Evolutionary conservation across 140 eudicot genomes (phyloP), one percentile per base, ranked within the genome.

Genomic region (Stevia rebaudiana): DNA sequence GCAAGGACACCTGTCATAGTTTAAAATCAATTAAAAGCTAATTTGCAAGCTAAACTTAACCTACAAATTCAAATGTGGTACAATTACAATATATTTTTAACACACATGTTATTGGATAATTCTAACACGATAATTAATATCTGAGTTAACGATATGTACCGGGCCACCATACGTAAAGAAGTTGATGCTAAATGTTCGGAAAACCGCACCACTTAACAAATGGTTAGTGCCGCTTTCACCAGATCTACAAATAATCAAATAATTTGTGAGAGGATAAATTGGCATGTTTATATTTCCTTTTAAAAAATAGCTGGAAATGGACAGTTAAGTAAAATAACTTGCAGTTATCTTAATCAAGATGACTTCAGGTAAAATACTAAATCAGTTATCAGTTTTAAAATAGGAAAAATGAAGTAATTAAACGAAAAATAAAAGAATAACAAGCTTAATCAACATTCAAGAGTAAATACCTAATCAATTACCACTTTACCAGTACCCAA

Each of bases 101-200:
- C 35, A 35, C 35, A 56, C 15, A 31, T 42, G 12, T 24, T 48
- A 21, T 65, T 55, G 18, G 42, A 44, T 39, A 41, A 63, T 63
- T 63, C 23, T 17, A 57, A 9, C 43, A 50, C 39, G 36, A 67
- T 28, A 58, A 65, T 35, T 43, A 22, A 60, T 57, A 50, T 58
- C 48, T 41, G 41, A 58, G 71, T 65, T 70, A 31, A 78, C 66
- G 70, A 60, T 79, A 76, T 77, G 61, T 88, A 92, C 98, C 84
- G 96, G 96, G 78, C 86, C 92, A 57, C 98, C 98, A 78, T 92
- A 92, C 61, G 98, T 92, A 86, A 92, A 88, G 78, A 90, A 92
- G 79, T 92, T 92, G 87, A 92, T 92, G 72, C 90, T 92, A 68
- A 92, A 92, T 54, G 79, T 81, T 79, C 88, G 84, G 65, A 92